Percentiles rank a stretch among this genome's conserved stretches.
phyloP scores from a whole-genome alignment of 129 eudicot genomes.

The Ambrosia trifida region DNA sequence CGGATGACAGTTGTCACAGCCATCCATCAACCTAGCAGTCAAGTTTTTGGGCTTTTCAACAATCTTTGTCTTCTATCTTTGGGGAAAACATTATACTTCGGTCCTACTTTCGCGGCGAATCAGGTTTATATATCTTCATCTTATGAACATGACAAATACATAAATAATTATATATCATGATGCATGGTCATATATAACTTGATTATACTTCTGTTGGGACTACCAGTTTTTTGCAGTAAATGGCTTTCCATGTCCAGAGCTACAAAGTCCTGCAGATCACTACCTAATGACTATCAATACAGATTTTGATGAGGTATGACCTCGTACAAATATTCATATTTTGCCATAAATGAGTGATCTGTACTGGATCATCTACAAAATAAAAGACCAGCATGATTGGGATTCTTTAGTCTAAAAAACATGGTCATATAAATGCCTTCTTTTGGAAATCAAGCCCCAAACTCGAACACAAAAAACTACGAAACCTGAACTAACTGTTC shows the following conservation, averaged over 20 bases:
- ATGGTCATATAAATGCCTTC: too few species aligned
- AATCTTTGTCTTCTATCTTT: constrained; percentile 58
- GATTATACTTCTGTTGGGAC: not conserved
- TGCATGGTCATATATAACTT: not conserved
- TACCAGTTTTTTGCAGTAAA: constrained; percentile 60
- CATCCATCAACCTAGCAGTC: constrained; percentile 66
- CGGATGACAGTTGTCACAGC: constrained; percentile 62
- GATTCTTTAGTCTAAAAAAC: too few species aligned
- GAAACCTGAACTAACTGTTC: too few species aligned
- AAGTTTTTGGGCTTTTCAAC: constrained; percentile 53
- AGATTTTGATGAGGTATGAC: constrained; percentile 60
- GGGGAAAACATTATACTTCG: constrained; percentile 55
- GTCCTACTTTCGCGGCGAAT: constrained; percentile 51
- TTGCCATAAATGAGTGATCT: not conserved
- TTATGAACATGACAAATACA: not conserved
- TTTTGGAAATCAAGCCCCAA: too few species aligned
- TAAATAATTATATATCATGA: not conserved
- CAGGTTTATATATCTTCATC: constrained; percentile 41
- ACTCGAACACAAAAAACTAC: too few species aligned
- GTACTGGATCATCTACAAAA: not conserved
- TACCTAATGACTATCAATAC: constrained; percentile 63
- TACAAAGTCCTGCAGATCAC: constrained; percentile 66
- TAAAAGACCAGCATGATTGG: too few species aligned
- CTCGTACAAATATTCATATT: too few species aligned
- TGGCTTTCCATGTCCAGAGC: constrained; percentile 64